phyloP scores from a whole-genome alignment of 2,329 filamentous ascomycete species.

The Pestalotiopsis sp. region DNA sequence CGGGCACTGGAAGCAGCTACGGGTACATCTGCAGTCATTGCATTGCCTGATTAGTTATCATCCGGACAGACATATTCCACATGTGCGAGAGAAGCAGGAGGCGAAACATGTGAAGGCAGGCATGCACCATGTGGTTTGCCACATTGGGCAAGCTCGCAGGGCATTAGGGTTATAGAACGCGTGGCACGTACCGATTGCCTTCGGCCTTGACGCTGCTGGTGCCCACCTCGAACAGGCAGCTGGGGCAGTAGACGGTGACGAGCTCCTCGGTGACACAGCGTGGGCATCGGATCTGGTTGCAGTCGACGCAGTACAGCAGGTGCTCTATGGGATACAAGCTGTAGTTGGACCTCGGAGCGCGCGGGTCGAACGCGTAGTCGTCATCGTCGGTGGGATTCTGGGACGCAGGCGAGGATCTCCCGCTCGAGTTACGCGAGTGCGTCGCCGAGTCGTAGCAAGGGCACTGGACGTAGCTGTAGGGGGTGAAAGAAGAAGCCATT shows the following conservation, averaged over 20 bases:
- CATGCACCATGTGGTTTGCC: background rate
- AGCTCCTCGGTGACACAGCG: conserved; percentile 93
- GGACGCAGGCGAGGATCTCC: conserved; percentile 26
- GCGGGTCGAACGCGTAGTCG: conserved; percentile 82
- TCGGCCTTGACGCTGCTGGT: conserved; percentile 91
- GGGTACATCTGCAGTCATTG: conserved; percentile 67
- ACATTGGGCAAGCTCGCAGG: conserved; percentile 2
- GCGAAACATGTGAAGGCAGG: background rate
- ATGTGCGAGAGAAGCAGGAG: background rate
- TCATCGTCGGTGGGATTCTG: conserved; percentile 46
- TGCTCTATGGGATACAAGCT: conserved; percentile 92
- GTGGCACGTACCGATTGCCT: conserved; percentile 74
- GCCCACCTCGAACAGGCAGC: conserved; percentile 93
- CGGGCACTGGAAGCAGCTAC: conserved; percentile 95
- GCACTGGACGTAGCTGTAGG: conserved; percentile 70
- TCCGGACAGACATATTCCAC: background rate
- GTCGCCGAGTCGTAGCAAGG: conserved; percentile 47
- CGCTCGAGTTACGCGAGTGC: conserved; percentile 31
- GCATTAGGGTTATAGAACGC: conserved; percentile 4
- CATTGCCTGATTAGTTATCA: background rate
- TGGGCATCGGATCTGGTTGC: conserved; percentile 92
- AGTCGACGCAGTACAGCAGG: conserved; percentile 95
- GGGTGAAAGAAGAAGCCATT: conserved; percentile 42
- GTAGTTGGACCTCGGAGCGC: conserved; percentile 82
- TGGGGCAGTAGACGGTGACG: conserved; percentile 92